These are phyloP conservation scores for Cocos nucifera DNA, from an alignment of 176 grass and related monocot species.

Conservation along the genomic window DNA sequence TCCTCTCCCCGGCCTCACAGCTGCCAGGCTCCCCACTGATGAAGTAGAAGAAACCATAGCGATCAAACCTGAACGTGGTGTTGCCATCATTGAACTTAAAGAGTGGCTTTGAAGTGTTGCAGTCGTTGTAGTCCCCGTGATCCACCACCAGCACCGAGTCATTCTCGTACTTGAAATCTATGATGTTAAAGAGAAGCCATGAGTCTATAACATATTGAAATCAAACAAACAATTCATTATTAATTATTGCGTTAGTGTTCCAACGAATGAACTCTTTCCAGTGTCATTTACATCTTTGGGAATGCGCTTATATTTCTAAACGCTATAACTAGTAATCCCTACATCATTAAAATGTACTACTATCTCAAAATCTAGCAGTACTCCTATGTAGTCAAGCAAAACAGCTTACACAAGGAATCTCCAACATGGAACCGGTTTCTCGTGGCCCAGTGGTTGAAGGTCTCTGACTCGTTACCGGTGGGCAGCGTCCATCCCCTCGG, in stretches of 20 bases:
- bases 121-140: constrained; percentile 50
- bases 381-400: not conserved
- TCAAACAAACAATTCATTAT: not conserved
- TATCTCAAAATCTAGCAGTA: too few relatives aligned
- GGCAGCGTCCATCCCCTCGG: constrained; percentile 43
- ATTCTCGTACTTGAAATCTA: constrained; percentile 69
- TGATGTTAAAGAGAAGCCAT: not conserved
- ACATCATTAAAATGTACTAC: too few relatives aligned
- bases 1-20: constrained; percentile 58
- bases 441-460: constrained; percentile 77
- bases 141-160: constrained; percentile 71
- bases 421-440: constrained; percentile 47
- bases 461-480: constrained; percentile 33
- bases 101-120: constrained; percentile 32
- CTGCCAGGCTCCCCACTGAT: constrained; percentile 53
- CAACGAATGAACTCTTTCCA: too few relatives aligned
- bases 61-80: constrained; percentile 45
- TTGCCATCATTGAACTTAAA: constrained; percentile 36
- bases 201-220: too few relatives aligned
- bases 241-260: too few relatives aligned
- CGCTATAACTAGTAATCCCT: too few relatives aligned
- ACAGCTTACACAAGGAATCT: constrained; percentile 49
- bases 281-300: too few relatives aligned
- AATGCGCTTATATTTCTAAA: too few relatives aligned
- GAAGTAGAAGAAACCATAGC: constrained; percentile 45